Evolutionary conservation across 1,284 basidiomycete species (phyloP).

Genomic region (Trametes hirsuta): DNA sequence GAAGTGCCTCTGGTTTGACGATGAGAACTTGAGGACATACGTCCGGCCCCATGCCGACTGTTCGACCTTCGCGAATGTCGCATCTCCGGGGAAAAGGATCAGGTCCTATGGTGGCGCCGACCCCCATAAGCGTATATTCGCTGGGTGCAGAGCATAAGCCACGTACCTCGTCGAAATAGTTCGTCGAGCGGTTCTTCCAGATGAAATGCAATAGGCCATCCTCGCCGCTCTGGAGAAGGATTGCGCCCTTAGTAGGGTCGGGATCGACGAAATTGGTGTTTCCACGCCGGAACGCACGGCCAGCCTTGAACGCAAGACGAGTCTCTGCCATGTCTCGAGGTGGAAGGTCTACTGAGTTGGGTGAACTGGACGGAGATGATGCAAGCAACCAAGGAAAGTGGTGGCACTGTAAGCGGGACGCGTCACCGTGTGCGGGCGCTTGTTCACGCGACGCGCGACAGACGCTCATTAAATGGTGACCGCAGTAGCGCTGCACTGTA

Average conservation of each 20-base stretch:
- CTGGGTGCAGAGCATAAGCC: conserved; percentile 11
- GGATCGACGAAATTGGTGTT: conserved; percentile 71
- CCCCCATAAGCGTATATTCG: background rate
- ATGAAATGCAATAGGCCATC: conserved; percentile 77
- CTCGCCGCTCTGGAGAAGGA: conserved; percentile 67
- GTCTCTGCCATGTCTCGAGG: conserved; percentile 29
- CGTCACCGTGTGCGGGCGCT: conserved; percentile 24
- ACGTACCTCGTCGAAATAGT: conserved; percentile 61
- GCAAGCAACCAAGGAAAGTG: background rate
- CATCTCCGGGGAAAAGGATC: conserved; percentile 79
- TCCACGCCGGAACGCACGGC: conserved; percentile 68
- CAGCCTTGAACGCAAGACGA: conserved; percentile 81
- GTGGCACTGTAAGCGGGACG: conserved; percentile 14
- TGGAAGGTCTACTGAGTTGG: background rate
- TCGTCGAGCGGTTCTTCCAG: conserved; percentile 73
- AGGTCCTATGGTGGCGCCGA: conserved; percentile 56
- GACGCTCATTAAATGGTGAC: conserved; percentile 1
- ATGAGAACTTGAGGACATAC: conserved; percentile 81
- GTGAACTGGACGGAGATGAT: background rate
- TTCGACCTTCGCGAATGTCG: conserved; percentile 69
- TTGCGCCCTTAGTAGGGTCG: conserved; percentile 68
- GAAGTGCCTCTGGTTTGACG: conserved; percentile 80
- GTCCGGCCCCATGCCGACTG: conserved; percentile 65
- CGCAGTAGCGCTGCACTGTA: no score
- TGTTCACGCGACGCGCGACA: conserved; percentile 15